These are phyloP conservation scores for Eucalyptus guilfoylei DNA, from an alignment of 345 rosid genomes.

Conservation along the genomic window DNA sequence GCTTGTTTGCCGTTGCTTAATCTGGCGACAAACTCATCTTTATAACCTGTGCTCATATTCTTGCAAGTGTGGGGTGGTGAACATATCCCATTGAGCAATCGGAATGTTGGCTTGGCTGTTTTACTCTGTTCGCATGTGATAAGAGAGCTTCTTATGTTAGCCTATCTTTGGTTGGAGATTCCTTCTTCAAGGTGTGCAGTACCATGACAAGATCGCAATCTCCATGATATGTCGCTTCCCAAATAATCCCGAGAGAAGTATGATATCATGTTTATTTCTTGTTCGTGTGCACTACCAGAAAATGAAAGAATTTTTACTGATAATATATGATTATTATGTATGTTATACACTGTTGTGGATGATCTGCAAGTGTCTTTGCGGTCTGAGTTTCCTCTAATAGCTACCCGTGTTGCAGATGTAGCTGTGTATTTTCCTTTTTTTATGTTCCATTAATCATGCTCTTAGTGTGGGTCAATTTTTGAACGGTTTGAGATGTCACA, in stretches of 20 bases:
- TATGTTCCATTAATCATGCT: neutral
- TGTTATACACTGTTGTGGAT: neutral
- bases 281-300: accelerated
- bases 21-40: neutral
- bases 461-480: neutral
- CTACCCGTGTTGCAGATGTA: neutral
- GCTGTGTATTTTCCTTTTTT: neutral
- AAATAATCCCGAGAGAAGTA: neutral
- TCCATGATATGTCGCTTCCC: neutral
- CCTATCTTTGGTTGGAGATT: neutral
- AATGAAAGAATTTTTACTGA: neutral
- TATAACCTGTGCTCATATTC: neutral
- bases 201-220: neutral
- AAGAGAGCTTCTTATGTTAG: neutral
- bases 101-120: neutral
- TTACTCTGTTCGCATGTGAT: neutral
- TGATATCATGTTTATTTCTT: neutral
- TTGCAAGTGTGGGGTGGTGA: neutral
- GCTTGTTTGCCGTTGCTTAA: neutral
- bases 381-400: neutral
- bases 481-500: neutral
- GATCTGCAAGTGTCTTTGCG: accelerated
- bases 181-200: neutral
- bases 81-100: accelerated
- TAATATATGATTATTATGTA: neutral